Conservation (phyloP, 805 yeast species). For the Candida schatavii region DNA sequence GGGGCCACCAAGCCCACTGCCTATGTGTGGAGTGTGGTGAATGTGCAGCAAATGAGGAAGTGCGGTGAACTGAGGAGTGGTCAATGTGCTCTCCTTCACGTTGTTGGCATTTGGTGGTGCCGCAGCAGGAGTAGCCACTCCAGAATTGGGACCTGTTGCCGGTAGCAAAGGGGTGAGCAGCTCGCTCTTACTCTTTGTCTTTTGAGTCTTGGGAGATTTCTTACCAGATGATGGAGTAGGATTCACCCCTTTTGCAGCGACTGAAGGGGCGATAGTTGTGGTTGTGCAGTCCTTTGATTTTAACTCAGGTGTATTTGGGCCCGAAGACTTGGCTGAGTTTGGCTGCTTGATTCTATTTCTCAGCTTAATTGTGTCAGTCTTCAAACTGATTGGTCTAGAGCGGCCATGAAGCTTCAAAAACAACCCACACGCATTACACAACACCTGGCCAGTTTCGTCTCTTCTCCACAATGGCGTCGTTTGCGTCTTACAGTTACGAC, state of each 20-base stretch:
- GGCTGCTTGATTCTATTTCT: slow-evolving; percentile 77
- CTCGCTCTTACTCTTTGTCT: slow-evolving; percentile 1
- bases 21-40: slow-evolving; percentile 1
- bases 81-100: not conserved
- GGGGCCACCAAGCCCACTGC: not conserved
- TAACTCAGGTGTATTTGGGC: slow-evolving; percentile 56
- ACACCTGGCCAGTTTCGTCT: slow-evolving; percentile 73
- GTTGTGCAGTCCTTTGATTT: slow-evolving; percentile 45
- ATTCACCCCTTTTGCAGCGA: not conserved
- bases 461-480: slow-evolving; percentile 96
- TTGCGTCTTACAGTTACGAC: slow-evolving; percentile 88
- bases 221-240: slow-evolving; percentile 5
- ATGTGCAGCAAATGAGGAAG: slow-evolving; percentile 2
- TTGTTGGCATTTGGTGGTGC: not conserved
- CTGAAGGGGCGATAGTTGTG: too few relatives aligned
- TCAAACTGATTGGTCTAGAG: slow-evolving; percentile 85
- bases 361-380: slow-evolving; percentile 89
- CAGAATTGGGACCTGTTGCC: not conserved
- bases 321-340: slow-evolving; percentile 32
- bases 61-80: not conserved
- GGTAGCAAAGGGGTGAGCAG: not conserved
- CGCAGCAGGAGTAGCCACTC: not conserved
- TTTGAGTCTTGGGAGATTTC: slow-evolving; percentile 13
- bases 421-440: slow-evolving; percentile 93
- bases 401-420: slow-evolving; percentile 88